phyloP scores from a whole-genome alignment of 176 grass and related monocot genomes.

The Stipa capillata region DNA sequence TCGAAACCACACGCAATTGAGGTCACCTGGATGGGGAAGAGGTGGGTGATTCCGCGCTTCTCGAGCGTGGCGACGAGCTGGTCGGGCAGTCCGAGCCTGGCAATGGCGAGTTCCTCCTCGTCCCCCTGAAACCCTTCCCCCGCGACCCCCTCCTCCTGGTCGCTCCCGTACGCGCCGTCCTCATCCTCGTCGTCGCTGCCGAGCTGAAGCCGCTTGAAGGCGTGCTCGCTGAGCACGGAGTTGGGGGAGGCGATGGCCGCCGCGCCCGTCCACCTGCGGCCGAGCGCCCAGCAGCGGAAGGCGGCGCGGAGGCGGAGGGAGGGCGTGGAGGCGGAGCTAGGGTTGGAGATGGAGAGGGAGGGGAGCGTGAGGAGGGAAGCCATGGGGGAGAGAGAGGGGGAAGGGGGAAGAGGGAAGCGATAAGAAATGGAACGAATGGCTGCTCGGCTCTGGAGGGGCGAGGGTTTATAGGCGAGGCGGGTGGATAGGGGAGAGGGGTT shows the following conservation, averaged over 20 bases:
- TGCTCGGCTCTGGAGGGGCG: not conserved
- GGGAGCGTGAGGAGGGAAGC: slow-evolving; percentile 66
- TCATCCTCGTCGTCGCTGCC: slow-evolving; percentile 37
- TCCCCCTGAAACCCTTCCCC: slow-evolving; percentile 11
- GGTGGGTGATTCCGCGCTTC: slow-evolving; percentile 79
- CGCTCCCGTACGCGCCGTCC: slow-evolving; percentile 34
- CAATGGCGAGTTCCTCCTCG: slow-evolving; percentile 70
- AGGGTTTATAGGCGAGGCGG: slow-evolving; percentile 13
- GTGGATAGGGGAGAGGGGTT: slow-evolving; percentile 15
- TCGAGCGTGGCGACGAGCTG: slow-evolving; percentile 69
- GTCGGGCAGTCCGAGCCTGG: slow-evolving; percentile 60
- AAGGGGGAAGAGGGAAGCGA: slow-evolving; percentile 19
- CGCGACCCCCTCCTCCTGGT: slow-evolving; percentile 18
- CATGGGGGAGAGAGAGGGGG: slow-evolving; percentile 1
- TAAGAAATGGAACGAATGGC: slow-evolving; percentile 67
- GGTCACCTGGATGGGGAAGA: slow-evolving; percentile 93
- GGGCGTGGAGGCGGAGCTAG: not conserved
- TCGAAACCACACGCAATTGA: not conserved
- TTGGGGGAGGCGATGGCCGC: slow-evolving; percentile 59
- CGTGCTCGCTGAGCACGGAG: slow-evolving; percentile 89
- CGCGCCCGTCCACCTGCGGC: slow-evolving; percentile 19
- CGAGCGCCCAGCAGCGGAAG: slow-evolving; percentile 35
- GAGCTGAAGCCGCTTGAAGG: slow-evolving; percentile 72
- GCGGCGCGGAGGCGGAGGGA: slow-evolving; percentile 5
- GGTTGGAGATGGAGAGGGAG: slow-evolving; percentile 47